phyloP scores from a whole-genome alignment of 2,329 filamentous ascomycete species.

The Chrysoporthe cubensis region DNA sequence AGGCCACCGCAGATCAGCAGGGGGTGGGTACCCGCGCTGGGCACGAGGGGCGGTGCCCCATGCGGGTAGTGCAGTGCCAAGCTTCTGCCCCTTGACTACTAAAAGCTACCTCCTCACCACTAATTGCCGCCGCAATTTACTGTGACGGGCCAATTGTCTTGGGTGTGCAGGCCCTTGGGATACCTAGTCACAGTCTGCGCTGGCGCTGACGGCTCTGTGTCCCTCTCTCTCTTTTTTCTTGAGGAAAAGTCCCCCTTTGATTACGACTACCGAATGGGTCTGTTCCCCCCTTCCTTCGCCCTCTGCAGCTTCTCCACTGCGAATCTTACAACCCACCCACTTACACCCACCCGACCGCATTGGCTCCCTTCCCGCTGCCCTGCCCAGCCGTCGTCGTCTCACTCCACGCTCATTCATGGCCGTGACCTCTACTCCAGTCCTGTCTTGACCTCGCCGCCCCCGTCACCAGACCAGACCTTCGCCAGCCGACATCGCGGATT shows the following conservation, averaged over 20 bases:
- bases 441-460: neutral
- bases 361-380: conserved; percentile 8
- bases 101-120: conserved; percentile 1
- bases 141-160: conserved; percentile 14
- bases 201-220: neutral
- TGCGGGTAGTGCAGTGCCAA: conserved; percentile 10
- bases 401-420: conserved; percentile 1
- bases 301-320: conserved; percentile 16
- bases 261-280: conserved; percentile 27
- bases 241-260: conserved; percentile 25
- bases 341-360: conserved; percentile 9
- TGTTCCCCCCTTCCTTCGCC: conserved; percentile 20
- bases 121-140: conserved; percentile 21
- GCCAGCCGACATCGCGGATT: conserved; percentile 1
- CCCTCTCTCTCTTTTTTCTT: neutral
- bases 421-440: neutral
- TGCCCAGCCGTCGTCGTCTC: conserved; percentile 1
- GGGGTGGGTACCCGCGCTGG: neutral
- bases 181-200: neutral
- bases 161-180: conserved; percentile 4
- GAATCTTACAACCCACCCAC: conserved; percentile 22
- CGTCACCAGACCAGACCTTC: conserved; percentile 1
- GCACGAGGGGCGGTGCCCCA: neutral
- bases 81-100: conserved; percentile 17
- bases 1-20: neutral